These are phyloP conservation scores for Trypanosoma melophagium DNA, from an alignment of 208 protist species.

Conservation along the genomic window DNA sequence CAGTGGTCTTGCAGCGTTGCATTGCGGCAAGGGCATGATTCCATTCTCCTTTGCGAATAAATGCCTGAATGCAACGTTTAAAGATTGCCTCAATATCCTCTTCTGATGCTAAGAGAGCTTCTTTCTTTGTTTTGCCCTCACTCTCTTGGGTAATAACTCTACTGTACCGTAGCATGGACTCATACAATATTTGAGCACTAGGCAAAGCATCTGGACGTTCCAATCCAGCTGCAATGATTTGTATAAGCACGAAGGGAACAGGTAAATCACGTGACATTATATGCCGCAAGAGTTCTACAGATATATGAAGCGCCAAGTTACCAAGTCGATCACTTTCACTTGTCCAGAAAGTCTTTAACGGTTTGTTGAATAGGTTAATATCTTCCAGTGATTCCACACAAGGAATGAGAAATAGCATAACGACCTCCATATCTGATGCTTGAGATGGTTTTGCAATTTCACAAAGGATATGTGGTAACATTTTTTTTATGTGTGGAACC, in stretches of 20 bases:
- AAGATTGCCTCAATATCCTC: conserved; percentile 18
- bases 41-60: conserved; percentile 18
- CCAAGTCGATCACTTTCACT: conserved; percentile 6
- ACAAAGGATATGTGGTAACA: conserved; percentile 14
- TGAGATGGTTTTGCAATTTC: background rate
- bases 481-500: conserved; percentile 18
- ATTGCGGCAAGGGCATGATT: conserved; percentile 17
- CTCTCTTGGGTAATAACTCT: background rate
- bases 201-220: background rate
- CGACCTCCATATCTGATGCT: conserved; percentile 12
- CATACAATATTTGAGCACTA: conserved; percentile 8
- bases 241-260: conserved; percentile 9
- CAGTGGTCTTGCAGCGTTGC: conserved; percentile 9
- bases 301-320: conserved; percentile 2
- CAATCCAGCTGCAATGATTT: conserved; percentile 17
- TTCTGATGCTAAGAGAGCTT: background rate
- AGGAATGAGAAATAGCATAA: conserved; percentile 7
- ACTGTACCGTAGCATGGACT: conserved; percentile 1
- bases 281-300: conserved; percentile 4
- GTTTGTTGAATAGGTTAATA: conserved; percentile 20
- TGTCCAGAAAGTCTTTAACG: conserved; percentile 4
- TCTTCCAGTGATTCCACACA: conserved; percentile 16
- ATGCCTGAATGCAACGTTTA: conserved; percentile 11
- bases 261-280: conserved; percentile 10
- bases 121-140: background rate